phyloP scores from a whole-genome alignment of 2,329 filamentous ascomycete species.

The Epichloe typhina region DNA sequence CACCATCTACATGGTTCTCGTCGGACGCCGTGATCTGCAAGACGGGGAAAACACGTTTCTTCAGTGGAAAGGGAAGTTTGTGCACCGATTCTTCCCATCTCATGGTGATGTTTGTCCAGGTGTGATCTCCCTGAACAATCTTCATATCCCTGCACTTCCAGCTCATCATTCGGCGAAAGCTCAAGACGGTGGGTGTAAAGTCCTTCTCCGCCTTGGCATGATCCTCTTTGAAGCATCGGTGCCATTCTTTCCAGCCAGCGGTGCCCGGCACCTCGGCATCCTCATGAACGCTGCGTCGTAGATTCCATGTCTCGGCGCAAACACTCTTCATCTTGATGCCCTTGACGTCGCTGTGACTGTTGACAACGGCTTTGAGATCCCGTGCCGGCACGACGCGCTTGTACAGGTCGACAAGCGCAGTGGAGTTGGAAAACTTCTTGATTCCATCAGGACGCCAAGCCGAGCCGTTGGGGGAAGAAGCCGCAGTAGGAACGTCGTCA shows the following conservation, averaged over 20 bases:
- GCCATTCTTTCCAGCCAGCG: constrained; percentile 52
- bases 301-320: constrained; percentile 46
- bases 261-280: constrained; percentile 37
- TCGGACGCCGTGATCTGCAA: constrained; percentile 44
- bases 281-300: constrained; percentile 48
- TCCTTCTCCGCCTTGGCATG: constrained; percentile 26
- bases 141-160: constrained; percentile 34
- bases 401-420: constrained; percentile 38
- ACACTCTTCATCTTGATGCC: constrained; percentile 10
- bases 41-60: constrained; percentile 52
- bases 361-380: constrained; percentile 27
- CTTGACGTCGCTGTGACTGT: constrained; percentile 17
- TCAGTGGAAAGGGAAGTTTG: constrained; percentile 44
- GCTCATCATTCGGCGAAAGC: constrained; percentile 22
- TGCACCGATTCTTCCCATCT: constrained; percentile 53
- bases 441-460: constrained; percentile 37
- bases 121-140: constrained; percentile 21
- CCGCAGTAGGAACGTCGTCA: constrained; percentile 29
- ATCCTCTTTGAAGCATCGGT: constrained; percentile 39
- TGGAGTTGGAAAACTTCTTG: constrained; percentile 36
- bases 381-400: constrained; percentile 33
- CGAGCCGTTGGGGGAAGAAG: constrained; percentile 4
- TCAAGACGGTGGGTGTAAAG: constrained; percentile 26
- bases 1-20: constrained; percentile 13
- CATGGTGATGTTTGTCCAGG: constrained; percentile 36